Percentiles rank a stretch among this genome's conserved stretches.
These are phyloP conservation scores for Xylaria flabelliformis DNA, from an alignment of 495 filamentous ascomycete genomes.

Conservation along the genomic window DNA sequence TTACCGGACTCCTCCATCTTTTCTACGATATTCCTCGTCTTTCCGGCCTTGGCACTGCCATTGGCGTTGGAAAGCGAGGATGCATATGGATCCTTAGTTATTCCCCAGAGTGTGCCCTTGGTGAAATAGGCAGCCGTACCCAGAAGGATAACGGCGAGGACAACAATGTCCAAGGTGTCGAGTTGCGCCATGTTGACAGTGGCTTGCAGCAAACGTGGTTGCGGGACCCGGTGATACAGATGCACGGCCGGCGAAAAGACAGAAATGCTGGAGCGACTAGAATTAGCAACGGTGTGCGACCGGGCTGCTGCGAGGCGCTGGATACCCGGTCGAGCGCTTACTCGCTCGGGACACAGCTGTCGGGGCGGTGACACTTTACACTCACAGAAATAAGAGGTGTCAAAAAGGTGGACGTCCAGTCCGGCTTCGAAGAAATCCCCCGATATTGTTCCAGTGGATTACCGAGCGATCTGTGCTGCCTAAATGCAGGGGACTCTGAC, in stretches of 20 bases:
- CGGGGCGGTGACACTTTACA: neutral
- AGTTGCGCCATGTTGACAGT: constrained; percentile 81
- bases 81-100: constrained; percentile 87
- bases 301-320: neutral
- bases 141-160: constrained; percentile 82
- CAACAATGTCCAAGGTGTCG: constrained; percentile 91
- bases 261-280: neutral
- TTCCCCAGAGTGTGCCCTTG: constrained; percentile 90
- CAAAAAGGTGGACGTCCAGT: neutral
- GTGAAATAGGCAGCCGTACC: constrained; percentile 96
- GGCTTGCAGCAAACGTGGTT: neutral
- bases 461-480: constrained; percentile 13
- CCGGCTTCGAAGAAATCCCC: neutral
- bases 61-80: constrained; percentile 69
- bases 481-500: constrained; percentile 25
- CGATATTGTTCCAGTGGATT: constrained; percentile 15
- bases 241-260: neutral
- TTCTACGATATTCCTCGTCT: constrained; percentile 89
- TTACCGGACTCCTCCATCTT: constrained; percentile 95
- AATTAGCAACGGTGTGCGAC: constrained; percentile 22
- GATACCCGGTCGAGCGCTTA: neutral
- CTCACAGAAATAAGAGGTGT: constrained; percentile 6
- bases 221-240: constrained; percentile 4
- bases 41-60: constrained; percentile 79
- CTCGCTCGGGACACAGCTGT: neutral